These are phyloP conservation scores for Zygosaccharomyces kombuchaensis DNA, from an alignment of 805 yeast genomes.

Conservation along the genomic window DNA sequence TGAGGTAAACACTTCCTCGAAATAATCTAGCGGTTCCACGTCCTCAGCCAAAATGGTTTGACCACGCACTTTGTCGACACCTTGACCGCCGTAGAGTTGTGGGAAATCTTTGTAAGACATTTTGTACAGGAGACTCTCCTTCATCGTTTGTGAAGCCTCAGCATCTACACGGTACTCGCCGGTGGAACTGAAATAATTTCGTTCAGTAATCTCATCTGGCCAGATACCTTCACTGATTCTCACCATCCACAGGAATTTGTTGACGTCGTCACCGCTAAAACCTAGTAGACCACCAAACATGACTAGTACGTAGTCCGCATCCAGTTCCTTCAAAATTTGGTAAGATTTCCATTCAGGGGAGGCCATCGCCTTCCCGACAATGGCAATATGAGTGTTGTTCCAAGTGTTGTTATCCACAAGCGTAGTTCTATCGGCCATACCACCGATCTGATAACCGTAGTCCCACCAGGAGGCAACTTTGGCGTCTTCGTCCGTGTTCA, in stretches of 20 bases:
- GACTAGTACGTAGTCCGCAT: slow-evolving; percentile 89
- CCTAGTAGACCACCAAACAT: slow-evolving; percentile 94
- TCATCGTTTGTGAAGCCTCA: slow-evolving; percentile 79
- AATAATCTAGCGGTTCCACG: slow-evolving; percentile 57
- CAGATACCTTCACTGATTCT: slow-evolving; percentile 98
- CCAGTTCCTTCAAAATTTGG: slow-evolving; percentile 81
- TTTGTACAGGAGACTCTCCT: slow-evolving; percentile 87
- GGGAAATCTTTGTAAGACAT: slow-evolving; percentile 85
- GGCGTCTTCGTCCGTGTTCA: slow-evolving; percentile 96
- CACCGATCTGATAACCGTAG: slow-evolving; percentile 99
- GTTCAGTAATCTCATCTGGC: slow-evolving; percentile 96
- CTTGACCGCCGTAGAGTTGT: slow-evolving; percentile 57
- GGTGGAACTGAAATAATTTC: slow-evolving; percentile 71
- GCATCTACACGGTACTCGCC: slow-evolving; percentile 90
- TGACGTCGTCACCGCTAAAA: slow-evolving; percentile 92
- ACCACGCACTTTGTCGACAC: slow-evolving; percentile 81
- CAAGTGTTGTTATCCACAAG: slow-evolving; percentile 98
- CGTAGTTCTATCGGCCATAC: slow-evolving; percentile 99
- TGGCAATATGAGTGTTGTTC: slow-evolving; percentile 99
- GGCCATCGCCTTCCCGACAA: slow-evolving; percentile 97
- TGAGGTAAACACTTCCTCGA: slow-evolving; percentile 92
- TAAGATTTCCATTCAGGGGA: slow-evolving; percentile 84
- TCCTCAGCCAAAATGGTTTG: slow-evolving; percentile 58
- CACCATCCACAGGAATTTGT: slow-evolving; percentile 98
- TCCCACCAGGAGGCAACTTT: slow-evolving; percentile 99